A percentile compares a stretch with the other conserved stretches of the same genome.
Evolutionary conservation across 768 basidiomycete genomes (phyloP).

Genomic region (Dictyophora rubrovolvata): DNA sequence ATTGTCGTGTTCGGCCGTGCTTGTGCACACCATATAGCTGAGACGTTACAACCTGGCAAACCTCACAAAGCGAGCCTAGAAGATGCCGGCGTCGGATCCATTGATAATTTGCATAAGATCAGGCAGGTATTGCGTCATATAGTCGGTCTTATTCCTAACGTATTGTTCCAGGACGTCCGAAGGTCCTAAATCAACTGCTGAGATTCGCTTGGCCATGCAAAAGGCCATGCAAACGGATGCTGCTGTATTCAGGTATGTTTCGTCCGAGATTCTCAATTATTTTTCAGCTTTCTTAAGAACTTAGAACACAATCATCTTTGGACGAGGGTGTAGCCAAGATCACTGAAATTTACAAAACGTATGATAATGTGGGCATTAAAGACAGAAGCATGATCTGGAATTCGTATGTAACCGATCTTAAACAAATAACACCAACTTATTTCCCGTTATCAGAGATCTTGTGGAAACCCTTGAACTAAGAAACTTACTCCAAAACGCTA

Average conservation of each 20-base stretch:
- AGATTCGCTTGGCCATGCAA: slow-evolving; percentile 93
- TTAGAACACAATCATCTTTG: slow-evolving; percentile 74
- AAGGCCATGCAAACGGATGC: slow-evolving; percentile 99
- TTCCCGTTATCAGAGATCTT: slow-evolving; percentile 55
- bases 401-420: slow-evolving; percentile 52
- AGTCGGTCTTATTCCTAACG: background rate
- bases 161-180: slow-evolving; percentile 46
- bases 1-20: slow-evolving; percentile 99
- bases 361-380: slow-evolving; percentile 87
- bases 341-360: slow-evolving; percentile 77
- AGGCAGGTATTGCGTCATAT: slow-evolving; percentile 28
- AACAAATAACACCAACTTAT: background rate
- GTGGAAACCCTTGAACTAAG: slow-evolving; percentile 95
- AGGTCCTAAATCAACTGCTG: slow-evolving; percentile 78
- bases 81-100: slow-evolving; percentile 73
- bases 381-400: slow-evolving; percentile 99
- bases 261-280: background rate
- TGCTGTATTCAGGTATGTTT: slow-evolving; percentile 78
- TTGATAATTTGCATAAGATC: slow-evolving; percentile 84
- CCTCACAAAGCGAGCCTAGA: slow-evolving; percentile 83
- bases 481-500: slow-evolving; percentile 89
- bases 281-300: slow-evolving; percentile 6
- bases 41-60: slow-evolving; percentile 80
- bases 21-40: slow-evolving; percentile 95
- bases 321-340: slow-evolving; percentile 92